Percentiles rank a stretch among this genome's conserved stretches.
phyloP scores from a whole-genome alignment of 2,329 filamentous ascomycete genomes.

The Chrysosporium queenslandicum region DNA sequence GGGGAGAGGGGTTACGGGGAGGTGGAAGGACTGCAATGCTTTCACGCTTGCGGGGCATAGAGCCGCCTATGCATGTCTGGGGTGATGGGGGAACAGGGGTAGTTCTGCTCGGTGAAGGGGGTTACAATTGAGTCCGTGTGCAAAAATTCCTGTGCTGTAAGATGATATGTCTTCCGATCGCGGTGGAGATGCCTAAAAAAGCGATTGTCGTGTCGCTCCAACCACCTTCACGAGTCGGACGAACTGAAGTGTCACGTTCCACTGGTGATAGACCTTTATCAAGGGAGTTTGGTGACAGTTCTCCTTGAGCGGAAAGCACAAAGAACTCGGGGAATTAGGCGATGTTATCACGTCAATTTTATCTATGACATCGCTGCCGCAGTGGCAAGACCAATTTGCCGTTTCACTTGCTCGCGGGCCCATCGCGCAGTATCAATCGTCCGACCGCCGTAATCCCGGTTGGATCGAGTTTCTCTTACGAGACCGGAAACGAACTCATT shows the following conservation, averaged over 20 bases:
- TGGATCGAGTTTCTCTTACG: conserved; percentile 84
- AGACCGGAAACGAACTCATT: conserved; percentile 81
- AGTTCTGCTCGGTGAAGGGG: background rate
- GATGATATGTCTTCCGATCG: background rate
- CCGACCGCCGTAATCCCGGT: conserved; percentile 72
- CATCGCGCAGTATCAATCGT: conserved; percentile 93
- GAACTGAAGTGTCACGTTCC: conserved; percentile 2
- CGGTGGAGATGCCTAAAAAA: background rate
- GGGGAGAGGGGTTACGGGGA: background rate
- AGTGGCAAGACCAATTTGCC: conserved; percentile 48
- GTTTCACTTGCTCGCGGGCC: conserved; percentile 96
- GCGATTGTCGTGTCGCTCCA: background rate
- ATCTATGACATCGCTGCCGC: conserved; percentile 32
- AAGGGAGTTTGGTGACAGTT: background rate
- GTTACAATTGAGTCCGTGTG: background rate
- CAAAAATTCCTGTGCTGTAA: conserved; percentile 2
- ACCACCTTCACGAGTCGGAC: background rate
- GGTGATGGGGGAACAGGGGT: background rate
- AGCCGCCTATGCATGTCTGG: background rate
- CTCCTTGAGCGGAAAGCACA: background rate
- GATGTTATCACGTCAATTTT: background rate
- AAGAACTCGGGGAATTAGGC: background rate
- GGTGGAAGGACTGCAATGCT: conserved; percentile 5
- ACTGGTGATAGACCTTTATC: background rate
- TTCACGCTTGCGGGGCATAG: conserved; percentile 7